phyloP scores from a whole-genome alignment of 306 rosid genomes.

The Abrus precatorius region DNA sequence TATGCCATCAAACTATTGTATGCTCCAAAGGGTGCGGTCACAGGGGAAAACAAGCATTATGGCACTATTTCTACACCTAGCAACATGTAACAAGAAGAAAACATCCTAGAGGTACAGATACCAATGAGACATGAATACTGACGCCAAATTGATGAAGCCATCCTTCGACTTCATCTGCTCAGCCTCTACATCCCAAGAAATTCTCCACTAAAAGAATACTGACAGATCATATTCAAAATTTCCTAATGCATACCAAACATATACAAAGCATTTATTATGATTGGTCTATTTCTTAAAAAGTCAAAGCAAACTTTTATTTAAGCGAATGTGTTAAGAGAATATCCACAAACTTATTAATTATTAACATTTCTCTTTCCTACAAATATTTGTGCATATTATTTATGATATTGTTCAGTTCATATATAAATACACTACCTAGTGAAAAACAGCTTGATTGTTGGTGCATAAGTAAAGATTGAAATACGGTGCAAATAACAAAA shows the following conservation, averaged over 20 bases:
- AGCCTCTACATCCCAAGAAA: conserved; percentile 27
- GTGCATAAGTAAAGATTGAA: not conserved
- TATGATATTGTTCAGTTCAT: not conserved
- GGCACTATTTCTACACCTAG: conserved; percentile 4
- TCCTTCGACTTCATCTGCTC: conserved; percentile 10
- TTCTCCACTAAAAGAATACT: too few species aligned
- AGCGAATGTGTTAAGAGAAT: too few species aligned
- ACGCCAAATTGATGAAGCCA: not conserved
- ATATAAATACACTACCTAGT: too few species aligned
- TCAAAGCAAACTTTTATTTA: too few species aligned
- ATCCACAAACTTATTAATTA: too few species aligned
- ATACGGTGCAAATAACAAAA: not conserved
- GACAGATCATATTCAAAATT: not conserved
- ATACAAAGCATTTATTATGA: too few species aligned
- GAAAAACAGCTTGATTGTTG: too few species aligned
- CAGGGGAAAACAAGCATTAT: too few species aligned
- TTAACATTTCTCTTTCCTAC: not conserved
- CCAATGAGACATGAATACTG: not conserved
- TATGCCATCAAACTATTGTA: too few species aligned
- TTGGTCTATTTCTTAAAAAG: too few species aligned
- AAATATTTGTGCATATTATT: not conserved
- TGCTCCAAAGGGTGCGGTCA: not conserved
- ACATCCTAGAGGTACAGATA: not conserved
- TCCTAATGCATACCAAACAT: not conserved
- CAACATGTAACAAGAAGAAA: not conserved